phyloP scores from a whole-genome alignment of 192 early-diverging fungal species.

The Backusella liffmaniae region DNA sequence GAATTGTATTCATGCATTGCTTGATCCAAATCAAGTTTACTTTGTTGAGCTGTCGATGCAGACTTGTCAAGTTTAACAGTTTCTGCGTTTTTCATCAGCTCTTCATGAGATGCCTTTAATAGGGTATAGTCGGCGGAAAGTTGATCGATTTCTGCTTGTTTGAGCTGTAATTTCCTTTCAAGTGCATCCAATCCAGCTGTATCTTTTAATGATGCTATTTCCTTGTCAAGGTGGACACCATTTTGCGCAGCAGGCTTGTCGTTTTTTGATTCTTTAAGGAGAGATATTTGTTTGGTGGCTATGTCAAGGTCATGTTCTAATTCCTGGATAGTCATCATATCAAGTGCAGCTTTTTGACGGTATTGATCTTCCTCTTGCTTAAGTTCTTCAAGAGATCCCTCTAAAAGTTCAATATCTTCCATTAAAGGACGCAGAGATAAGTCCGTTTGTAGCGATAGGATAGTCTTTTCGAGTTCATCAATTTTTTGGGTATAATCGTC shows the following conservation, averaged over 20 bases:
- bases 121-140: neutral
- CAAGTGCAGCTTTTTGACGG: neutral
- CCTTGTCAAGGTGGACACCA: neutral
- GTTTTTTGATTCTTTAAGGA: neutral
- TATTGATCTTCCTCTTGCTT: neutral
- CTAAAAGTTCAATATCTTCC: neutral
- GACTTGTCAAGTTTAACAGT: neutral
- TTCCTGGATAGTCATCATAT: neutral
- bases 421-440: neutral
- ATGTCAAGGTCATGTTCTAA: conserved; percentile 4
- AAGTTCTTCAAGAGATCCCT: neutral
- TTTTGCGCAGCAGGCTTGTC: neutral
- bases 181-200: neutral
- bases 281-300: neutral
- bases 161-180: neutral
- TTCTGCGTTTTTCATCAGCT: neutral
- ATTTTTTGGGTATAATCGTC: neutral
- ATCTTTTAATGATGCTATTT: neutral
- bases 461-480: conserved; percentile 1
- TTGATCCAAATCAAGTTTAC: neutral
- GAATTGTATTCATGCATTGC: neutral
- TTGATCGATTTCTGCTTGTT: neutral
- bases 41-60: neutral
- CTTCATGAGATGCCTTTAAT: neutral
- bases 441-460: neutral